Evolutionary conservation across 345 rosid species (phyloP), one percentile per base, ranked within the genome.

Genomic region (Eutrema heterophyllum): DNA sequence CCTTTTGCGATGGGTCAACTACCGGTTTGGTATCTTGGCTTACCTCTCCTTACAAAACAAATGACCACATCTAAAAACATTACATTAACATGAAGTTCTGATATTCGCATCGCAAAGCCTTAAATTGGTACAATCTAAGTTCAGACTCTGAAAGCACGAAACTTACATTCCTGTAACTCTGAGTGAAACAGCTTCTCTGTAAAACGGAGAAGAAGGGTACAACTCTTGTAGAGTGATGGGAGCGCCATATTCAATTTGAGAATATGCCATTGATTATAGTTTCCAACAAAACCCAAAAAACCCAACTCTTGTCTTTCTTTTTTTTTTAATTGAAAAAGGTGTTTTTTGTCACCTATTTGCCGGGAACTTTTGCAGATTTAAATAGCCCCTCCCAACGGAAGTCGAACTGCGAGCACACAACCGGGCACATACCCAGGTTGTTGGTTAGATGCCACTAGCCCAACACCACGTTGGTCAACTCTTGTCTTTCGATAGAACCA

Each of bases 141-240:
- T 0, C 49, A 24, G 18, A 32, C 1, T 24, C 9, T n/a, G 40
- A 32, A 36, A n/a, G 11, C 11, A 21, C 6, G 0, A 14, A 36
- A 26, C 88, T 67, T 85, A 87, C 92, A 61, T 82, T 73, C 92
- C 93, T 49, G 80, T 83, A 50, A 92, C 87, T 79, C 96, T 80
- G 41, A 89, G 76, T 8, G 97, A 89, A 72, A 81, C 72, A 53
- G 89, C 87, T 45, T 91, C 81, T 56, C 59, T 75, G 49, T 86
- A 89, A 65, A 82, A 82, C 4, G 81, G 82, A 40, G 92, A 89
- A 41, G 88, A 83, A 5, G 92, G 89, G 6, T 68, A 66, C 26
- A 89, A 73, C 14, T 92, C 92, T 67, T 73, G 76, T 46, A 89
- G 72, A 48, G 75, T 77, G 16, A 86, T 90, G 79, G 84, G 70